Evolutionary conservation across 2,329 filamentous ascomycete species (phyloP).

Genomic region (Pseudopyrenochaeta lycopersici): DNA sequence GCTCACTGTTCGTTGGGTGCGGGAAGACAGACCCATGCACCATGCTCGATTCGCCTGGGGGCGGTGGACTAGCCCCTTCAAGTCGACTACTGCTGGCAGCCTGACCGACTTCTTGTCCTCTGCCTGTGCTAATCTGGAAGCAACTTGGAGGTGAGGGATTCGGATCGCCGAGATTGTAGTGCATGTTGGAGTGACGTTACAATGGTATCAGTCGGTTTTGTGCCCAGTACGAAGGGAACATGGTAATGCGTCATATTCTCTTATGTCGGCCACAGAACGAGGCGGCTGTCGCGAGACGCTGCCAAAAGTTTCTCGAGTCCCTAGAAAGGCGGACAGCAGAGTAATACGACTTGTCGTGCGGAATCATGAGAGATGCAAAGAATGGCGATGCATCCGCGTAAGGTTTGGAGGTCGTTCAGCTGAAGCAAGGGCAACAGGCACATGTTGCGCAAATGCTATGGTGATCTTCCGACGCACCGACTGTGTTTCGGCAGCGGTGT

Average conservation of each 20-base stretch:
- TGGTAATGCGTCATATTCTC: neutral
- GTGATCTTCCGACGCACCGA: neutral
- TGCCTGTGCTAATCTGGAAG: conserved; percentile 2
- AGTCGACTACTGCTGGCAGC: conserved; percentile 25
- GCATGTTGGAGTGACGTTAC: neutral
- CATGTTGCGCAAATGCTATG: neutral
- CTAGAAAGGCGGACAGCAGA: neutral
- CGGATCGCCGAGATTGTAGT: neutral
- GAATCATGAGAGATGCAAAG: neutral
- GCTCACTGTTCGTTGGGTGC: conserved; percentile 22
- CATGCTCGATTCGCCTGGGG: conserved; percentile 23
- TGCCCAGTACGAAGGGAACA: neutral
- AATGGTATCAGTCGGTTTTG: neutral
- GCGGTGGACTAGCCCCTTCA: conserved; percentile 29
- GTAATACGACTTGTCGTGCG: neutral
- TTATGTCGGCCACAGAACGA: neutral
- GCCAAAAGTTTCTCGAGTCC: neutral
- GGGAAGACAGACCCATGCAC: conserved; percentile 23
- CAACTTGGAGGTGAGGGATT: conserved; percentile 16
- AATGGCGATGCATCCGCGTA: neutral
- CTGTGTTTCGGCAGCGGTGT: neutral
- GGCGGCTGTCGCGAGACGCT: neutral
- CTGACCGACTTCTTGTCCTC: conserved; percentile 43
- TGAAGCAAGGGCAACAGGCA: neutral
- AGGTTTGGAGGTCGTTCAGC: neutral